These are phyloP conservation scores for Gossypium schwendimanii DNA, from an alignment of 441 rosid genomes.

Conservation along the genomic window DNA sequence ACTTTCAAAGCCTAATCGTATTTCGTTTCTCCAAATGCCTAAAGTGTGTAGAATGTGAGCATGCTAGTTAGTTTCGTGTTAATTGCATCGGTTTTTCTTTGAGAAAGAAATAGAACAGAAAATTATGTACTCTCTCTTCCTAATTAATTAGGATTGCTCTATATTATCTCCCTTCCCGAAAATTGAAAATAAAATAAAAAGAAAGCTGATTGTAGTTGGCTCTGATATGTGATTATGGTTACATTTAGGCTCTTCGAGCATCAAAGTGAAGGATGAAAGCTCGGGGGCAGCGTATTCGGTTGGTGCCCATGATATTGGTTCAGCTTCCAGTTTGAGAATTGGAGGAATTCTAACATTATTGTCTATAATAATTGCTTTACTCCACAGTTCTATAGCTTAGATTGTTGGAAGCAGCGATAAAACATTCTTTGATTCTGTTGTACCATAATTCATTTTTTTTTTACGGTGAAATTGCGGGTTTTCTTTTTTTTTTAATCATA, in stretches of 20 bases:
- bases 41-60: neutral
- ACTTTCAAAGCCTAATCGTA: neutral
- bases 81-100: neutral
- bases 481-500: neutral
- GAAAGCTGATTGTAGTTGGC: neutral
- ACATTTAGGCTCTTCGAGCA: constrained; percentile 58
- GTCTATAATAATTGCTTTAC: constrained; percentile 27
- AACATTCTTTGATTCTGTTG: constrained; percentile 30
- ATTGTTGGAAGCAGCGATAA: constrained; percentile 2
- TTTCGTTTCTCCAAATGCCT: neutral
- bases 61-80: neutral
- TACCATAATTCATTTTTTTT: constrained; percentile 16
- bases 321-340: constrained; percentile 25
- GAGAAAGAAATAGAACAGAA: neutral
- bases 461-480: constrained; percentile 1
- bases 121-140: neutral
- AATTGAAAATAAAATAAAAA: no score
- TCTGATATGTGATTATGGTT: constrained; percentile 3
- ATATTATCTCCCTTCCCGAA: neutral
- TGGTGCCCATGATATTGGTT: constrained; percentile 50
- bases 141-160: neutral
- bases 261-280: constrained; percentile 58
- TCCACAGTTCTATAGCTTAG: constrained; percentile 34
- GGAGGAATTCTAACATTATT: constrained; percentile 27
- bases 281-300: constrained; percentile 47